Evolutionary conservation across 495 filamentous ascomycete species (phyloP).

Genomic region (Poronia punctata): DNA sequence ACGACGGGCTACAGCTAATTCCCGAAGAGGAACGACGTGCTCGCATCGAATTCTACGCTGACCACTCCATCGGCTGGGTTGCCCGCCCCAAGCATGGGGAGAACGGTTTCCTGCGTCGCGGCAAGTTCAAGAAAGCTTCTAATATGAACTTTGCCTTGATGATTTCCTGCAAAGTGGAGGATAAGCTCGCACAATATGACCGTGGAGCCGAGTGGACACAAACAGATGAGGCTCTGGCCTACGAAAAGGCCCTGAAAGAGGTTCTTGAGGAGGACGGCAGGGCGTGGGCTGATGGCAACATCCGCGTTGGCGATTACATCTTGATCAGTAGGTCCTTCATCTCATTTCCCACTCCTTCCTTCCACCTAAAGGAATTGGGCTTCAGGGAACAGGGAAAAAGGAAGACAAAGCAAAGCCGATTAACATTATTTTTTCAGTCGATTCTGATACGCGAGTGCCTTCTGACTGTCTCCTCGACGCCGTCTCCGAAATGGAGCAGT

Average conservation of each 20-base stretch:
- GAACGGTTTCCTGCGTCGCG: slow-evolving; percentile 54
- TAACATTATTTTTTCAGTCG: slow-evolving; percentile 39
- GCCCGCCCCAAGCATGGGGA: slow-evolving; percentile 60
- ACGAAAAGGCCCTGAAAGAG: slow-evolving; percentile 59
- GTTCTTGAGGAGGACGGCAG: slow-evolving; percentile 63
- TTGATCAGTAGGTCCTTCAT: slow-evolving; percentile 38
- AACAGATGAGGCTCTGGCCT: slow-evolving; percentile 61
- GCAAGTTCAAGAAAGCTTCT: slow-evolving; percentile 70
- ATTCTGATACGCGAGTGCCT: slow-evolving; percentile 73
- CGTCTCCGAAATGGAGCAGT: slow-evolving; percentile 72
- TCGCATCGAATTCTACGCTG: slow-evolving; percentile 60
- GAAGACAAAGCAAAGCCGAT: neutral
- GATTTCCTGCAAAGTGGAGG: slow-evolving; percentile 68
- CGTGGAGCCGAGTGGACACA: slow-evolving; percentile 59
- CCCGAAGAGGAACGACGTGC: slow-evolving; percentile 56
- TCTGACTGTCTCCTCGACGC: slow-evolving; percentile 70
- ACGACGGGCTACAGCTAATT: slow-evolving; percentile 69
- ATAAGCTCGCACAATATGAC: slow-evolving; percentile 51
- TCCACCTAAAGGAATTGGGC: too few species aligned
- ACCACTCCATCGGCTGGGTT: slow-evolving; percentile 76
- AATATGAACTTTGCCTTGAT: slow-evolving; percentile 82
- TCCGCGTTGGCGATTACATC: slow-evolving; percentile 75
- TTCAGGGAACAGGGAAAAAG: slow-evolving; percentile 14
- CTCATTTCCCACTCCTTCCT: neutral
- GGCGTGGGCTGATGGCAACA: slow-evolving; percentile 74